phyloP scores from a whole-genome alignment of 2,329 filamentous ascomycete species.

The Fusarium denticulatum region DNA sequence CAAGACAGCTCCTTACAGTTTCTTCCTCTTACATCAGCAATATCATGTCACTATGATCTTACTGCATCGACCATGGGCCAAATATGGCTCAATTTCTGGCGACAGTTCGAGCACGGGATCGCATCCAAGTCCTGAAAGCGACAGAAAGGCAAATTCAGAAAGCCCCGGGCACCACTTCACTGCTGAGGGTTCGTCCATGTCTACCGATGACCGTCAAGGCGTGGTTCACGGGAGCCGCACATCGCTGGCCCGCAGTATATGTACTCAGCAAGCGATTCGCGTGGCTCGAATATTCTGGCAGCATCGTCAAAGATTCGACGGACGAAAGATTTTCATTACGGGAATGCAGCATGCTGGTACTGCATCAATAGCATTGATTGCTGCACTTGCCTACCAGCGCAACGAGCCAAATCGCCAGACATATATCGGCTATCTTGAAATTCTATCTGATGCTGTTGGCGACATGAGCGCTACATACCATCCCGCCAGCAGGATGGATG shows the following conservation, averaged over 20 bases:
- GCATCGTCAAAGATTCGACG: conserved; percentile 62
- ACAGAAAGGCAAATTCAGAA: conserved; percentile 25
- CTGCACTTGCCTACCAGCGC: conserved; percentile 54
- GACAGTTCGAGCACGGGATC: conserved; percentile 46
- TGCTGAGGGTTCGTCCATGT: conserved; percentile 35
- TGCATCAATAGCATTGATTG: conserved; percentile 63
- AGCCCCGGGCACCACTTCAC: conserved; percentile 27
- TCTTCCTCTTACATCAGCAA: conserved; percentile 65
- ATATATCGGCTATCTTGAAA: conserved; percentile 61
- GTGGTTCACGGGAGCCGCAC: conserved; percentile 55
- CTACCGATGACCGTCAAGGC: conserved; percentile 47
- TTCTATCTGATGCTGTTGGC: conserved; percentile 59
- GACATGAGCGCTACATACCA: conserved; percentile 65
- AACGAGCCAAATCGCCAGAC: conserved; percentile 50
- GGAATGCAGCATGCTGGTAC: conserved; percentile 65
- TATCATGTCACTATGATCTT: conserved; percentile 64
- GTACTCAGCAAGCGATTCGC: conserved; percentile 64
- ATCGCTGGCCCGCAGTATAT: conserved; percentile 60
- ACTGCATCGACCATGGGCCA: conserved; percentile 63
- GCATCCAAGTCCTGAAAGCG: conserved; percentile 46
- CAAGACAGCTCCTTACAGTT: conserved; percentile 61
- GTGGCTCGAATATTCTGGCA: conserved; percentile 65
- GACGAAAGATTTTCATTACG: conserved; percentile 60
- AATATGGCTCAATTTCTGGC: conserved; percentile 55
- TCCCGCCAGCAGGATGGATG: conserved; percentile 63